Evolutionary conservation across 306 rosid genomes (phyloP), one percentile per base, ranked within the genome.

Genomic region (Parietaria judaica): DNA sequence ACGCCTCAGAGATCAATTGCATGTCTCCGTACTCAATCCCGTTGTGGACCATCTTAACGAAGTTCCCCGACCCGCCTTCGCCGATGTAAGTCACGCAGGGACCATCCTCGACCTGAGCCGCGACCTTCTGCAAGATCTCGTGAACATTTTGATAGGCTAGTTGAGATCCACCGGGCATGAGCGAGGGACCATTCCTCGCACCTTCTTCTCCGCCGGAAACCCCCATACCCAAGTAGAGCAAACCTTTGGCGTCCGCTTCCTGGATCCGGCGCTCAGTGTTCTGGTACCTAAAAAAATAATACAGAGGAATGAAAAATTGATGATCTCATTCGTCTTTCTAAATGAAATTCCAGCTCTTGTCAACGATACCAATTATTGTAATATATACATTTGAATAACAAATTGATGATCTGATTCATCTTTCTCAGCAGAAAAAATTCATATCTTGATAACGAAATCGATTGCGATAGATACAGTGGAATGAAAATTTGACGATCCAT

Each of bases 171-270:
- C 96, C 98, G 8, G 98, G 98, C 98, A 91, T 91, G 39, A 87
- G 71, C 0, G 95, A 85, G 0, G 98, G 98, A 0, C 98, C 96
- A n/a, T 78, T 4, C 4, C 96, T 81, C 0, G 98, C 98, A 2
- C 98, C 98, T 0, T 91, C 98, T 69, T 91, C 98, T 5, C 96
- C 96, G 2, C 98, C 98, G 15, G 95, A 87, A 51, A 91, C 98
- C 0, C 95, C 98, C 95, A 91, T 91, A 9, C 96, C 92, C 14
- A 91, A 75, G 50, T 91, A 91, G 8, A 91, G 84, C 31, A 91
- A 41, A 0, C 96, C 98, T 11, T 67, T 68, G 0, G 72, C 59
- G 0, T 74, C 23, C 11, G 74, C 90, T 3, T 81, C 76, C 0
- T 7, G 44, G 45, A 85, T 91, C 41, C 95, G 74, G 14, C 96